A percentile compares a stretch with the other conserved stretches of the same genome.
Conservation (phyloP, 257 asterid genomes). For the Nicotiana benthamiana region DNA sequence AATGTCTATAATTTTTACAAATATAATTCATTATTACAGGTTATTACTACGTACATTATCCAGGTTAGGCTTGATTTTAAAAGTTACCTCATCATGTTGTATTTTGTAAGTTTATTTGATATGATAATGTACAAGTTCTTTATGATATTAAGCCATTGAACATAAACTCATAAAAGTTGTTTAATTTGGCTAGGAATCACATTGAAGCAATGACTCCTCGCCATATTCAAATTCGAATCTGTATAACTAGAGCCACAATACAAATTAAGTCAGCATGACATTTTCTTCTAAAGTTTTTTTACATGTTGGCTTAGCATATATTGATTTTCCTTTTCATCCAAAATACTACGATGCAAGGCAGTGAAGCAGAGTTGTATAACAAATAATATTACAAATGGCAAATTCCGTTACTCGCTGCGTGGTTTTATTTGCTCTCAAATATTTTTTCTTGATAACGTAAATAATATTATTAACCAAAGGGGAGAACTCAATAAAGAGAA, state of each 20-base stretch:
- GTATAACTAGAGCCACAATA: background rate
- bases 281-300: background rate
- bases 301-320: background rate
- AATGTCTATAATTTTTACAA: too few relatives aligned
- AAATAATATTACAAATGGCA: background rate
- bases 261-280: background rate
- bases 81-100: too few relatives aligned
- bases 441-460: background rate
- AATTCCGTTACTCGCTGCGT: background rate
- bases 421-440: too few relatives aligned
- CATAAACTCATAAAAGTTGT: too few relatives aligned
- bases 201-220: background rate
- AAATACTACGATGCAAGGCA: background rate
- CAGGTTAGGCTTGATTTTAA: too few relatives aligned
- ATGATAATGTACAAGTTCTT: too few relatives aligned
- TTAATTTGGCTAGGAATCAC: background rate
- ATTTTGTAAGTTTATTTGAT: too few relatives aligned
- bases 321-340: background rate
- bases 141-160: too few relatives aligned
- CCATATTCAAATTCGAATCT: background rate
- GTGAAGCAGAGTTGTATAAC: background rate
- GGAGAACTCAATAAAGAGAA: too few relatives aligned
- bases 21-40: too few relatives aligned
- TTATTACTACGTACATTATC: too few relatives aligned
- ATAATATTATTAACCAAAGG: background rate